Evolutionary conservation across 306 rosid species (phyloP).

Genomic region (Corylus heterophylla): DNA sequence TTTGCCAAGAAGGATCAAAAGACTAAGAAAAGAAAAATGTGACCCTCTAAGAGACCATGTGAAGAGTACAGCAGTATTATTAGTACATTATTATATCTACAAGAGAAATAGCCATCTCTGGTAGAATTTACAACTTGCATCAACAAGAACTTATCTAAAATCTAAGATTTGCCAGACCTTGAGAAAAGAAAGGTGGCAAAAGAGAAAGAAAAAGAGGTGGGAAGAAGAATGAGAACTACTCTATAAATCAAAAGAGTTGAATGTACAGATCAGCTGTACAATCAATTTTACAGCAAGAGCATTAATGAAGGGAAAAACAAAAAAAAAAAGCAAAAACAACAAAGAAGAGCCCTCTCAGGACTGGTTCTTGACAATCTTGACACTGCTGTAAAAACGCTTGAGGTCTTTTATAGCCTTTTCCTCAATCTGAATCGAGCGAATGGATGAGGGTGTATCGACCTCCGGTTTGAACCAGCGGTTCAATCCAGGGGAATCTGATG

Average conservation of each 20-base stretch:
- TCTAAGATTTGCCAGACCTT: neutral
- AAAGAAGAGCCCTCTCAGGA: slow-evolving; percentile 27
- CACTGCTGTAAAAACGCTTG: slow-evolving; percentile 86
- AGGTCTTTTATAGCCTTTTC: slow-evolving; percentile 98
- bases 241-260: neutral
- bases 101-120: too few species aligned
- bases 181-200: neutral
- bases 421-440: slow-evolving; percentile 94
- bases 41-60: too few species aligned
- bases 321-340: neutral
- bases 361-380: slow-evolving; percentile 70
- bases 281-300: slow-evolving; percentile 34
- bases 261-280: slow-evolving; percentile 53
- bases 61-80: too few species aligned
- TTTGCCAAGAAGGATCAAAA: too few species aligned
- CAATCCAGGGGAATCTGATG: slow-evolving; percentile 59
- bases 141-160: neutral
- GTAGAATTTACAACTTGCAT: too few species aligned
- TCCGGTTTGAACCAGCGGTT: slow-evolving; percentile 97
- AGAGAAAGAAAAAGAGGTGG: neutral
- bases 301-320: neutral
- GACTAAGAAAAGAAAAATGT: too few species aligned
- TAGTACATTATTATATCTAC: neutral
- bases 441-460: slow-evolving; percentile 72
- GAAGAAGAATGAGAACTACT: slow-evolving; percentile 3